phyloP scores from a whole-genome alignment of 2,329 filamentous ascomycete species.

The Fusarium foetens region DNA sequence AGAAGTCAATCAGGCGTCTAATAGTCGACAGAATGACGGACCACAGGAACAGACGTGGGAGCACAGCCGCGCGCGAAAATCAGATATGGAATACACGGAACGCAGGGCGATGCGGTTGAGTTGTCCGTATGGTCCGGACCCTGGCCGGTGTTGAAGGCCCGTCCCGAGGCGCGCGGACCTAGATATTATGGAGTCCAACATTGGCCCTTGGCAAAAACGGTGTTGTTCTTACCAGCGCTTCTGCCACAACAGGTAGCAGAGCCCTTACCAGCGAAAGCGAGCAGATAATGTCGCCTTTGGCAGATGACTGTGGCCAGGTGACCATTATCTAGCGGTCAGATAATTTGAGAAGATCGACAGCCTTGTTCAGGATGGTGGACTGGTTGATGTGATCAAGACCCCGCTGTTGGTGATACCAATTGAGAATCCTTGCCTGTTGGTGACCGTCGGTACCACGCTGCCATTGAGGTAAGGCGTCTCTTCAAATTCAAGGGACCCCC shows the following conservation, averaged over 20 bases:
- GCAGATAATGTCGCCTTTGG: slow-evolving; percentile 15
- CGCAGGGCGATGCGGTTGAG: slow-evolving; percentile 26
- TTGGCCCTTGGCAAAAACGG: slow-evolving; percentile 24
- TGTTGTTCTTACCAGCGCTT: slow-evolving; percentile 12
- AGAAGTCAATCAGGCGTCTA: slow-evolving; percentile 13
- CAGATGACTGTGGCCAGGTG: slow-evolving; percentile 26
- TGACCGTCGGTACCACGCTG: slow-evolving; percentile 23
- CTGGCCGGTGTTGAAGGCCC: slow-evolving; percentile 26
- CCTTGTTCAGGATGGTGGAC: slow-evolving; percentile 29
- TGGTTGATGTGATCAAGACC: slow-evolving; percentile 34
- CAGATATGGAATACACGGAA: slow-evolving; percentile 11
- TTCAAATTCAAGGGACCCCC: slow-evolving; percentile 27
- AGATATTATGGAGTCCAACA: slow-evolving; percentile 32
- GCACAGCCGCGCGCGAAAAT: slow-evolving; percentile 30
- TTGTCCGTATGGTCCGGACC: slow-evolving; percentile 25
- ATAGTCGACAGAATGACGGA: neutral
- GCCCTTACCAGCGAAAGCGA: slow-evolving; percentile 14
- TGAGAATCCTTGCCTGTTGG: slow-evolving; percentile 30
- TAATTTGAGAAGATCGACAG: slow-evolving; percentile 17
- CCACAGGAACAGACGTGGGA: neutral
- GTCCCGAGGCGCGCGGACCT: slow-evolving; percentile 37
- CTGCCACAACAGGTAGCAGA: slow-evolving; percentile 14
- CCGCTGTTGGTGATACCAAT: slow-evolving; percentile 38
- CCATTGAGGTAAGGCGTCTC: slow-evolving; percentile 23
- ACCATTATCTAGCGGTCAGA: slow-evolving; percentile 31